Evolutionary conservation across 2,329 filamentous ascomycete genomes (phyloP).

Genomic region (Diaporthe sp.): DNA sequence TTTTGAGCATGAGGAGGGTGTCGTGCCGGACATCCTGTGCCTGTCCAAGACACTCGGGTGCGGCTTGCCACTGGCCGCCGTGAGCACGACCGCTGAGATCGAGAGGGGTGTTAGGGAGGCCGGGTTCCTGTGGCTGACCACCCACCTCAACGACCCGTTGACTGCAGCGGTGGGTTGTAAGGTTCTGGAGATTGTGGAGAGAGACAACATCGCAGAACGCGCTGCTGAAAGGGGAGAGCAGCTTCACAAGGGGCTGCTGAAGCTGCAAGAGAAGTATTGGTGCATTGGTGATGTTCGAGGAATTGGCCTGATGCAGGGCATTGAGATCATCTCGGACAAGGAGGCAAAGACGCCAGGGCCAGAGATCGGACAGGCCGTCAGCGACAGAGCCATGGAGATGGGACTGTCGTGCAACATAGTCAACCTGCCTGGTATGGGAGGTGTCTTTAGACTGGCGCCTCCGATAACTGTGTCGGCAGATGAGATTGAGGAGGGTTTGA

Average conservation of each 20-base stretch:
- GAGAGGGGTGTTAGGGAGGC: slow-evolving; percentile 57
- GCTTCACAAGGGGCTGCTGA: slow-evolving; percentile 56
- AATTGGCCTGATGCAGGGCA: slow-evolving; percentile 61
- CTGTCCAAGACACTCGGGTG: slow-evolving; percentile 68
- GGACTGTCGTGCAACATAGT: slow-evolving; percentile 64
- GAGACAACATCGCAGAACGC: slow-evolving; percentile 58
- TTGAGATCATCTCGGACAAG: slow-evolving; percentile 62
- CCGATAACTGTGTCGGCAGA: slow-evolving; percentile 61
- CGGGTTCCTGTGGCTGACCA: slow-evolving; percentile 63
- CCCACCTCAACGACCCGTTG: slow-evolving; percentile 67
- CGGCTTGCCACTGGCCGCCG: slow-evolving; percentile 62
- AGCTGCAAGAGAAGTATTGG: slow-evolving; percentile 61
- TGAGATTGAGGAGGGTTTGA: slow-evolving; percentile 59
- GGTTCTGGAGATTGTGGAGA: slow-evolving; percentile 65
- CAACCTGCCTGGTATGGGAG: slow-evolving; percentile 60
- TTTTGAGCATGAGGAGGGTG: slow-evolving; percentile 63
- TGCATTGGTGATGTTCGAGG: slow-evolving; percentile 67
- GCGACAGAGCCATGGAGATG: slow-evolving; percentile 56
- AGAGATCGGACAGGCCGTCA: slow-evolving; percentile 58
- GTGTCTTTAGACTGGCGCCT: slow-evolving; percentile 64
- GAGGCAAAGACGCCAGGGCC: slow-evolving; percentile 57
- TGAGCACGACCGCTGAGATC: slow-evolving; percentile 62
- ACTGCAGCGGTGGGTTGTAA: slow-evolving; percentile 66
- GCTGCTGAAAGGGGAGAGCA: slow-evolving; percentile 57
- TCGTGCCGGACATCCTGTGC: slow-evolving; percentile 63